Evolutionary conservation across 2,329 filamentous ascomycete genomes (phyloP), one percentile per base, ranked within the genome.

Genomic region (Aureobasidium sp.): DNA sequence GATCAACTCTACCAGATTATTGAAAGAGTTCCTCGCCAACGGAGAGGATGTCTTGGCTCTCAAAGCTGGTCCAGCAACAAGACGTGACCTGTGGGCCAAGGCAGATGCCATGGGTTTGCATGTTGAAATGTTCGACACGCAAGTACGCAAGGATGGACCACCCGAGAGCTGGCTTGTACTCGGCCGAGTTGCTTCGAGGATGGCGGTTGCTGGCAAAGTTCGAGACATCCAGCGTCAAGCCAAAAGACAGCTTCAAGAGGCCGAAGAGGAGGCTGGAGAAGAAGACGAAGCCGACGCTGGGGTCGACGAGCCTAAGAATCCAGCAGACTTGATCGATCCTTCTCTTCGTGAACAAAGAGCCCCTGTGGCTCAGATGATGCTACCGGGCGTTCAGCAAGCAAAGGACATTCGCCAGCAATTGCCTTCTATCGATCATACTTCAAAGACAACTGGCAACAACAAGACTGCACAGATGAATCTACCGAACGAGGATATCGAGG

Each of bases 341-440:
- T 44, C 39, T 12, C 53, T 57, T 17, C 53, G 53, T 20, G 53
- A 58, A 8, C 55, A 58, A 6, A 39, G 34, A 20, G 55, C 55
- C 14, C 55, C 55, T 20, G 42, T 58, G 29, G 55, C 55, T 36
- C 55, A 58, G 31, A 58, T 58, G 55, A 47, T 48, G 55, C 41
- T 45, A 14, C 51, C 51, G 0, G 25, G 25, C 29, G 27, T 20
- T 15, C 53, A 36, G n/a, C 39, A 57, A 57, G 37, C 39, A 12
- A 34, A 39, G 3, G 31, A 48, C 42, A 22, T 39, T 20, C 15
- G 31, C 4, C 42, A 58, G 22, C 20, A 58, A 45, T 14, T 47
- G 53, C 55, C 55, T 58, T 3, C 55, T 8, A 47, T 57, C 17
- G 55, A 45, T 14, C 17, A 57, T 12, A 22, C 29, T 2, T 7